Percentiles rank a stretch among this genome's conserved stretches.
Evolutionary conservation across 129 eudicot species (phyloP).

Genomic region (Lactuca sativa): DNA sequence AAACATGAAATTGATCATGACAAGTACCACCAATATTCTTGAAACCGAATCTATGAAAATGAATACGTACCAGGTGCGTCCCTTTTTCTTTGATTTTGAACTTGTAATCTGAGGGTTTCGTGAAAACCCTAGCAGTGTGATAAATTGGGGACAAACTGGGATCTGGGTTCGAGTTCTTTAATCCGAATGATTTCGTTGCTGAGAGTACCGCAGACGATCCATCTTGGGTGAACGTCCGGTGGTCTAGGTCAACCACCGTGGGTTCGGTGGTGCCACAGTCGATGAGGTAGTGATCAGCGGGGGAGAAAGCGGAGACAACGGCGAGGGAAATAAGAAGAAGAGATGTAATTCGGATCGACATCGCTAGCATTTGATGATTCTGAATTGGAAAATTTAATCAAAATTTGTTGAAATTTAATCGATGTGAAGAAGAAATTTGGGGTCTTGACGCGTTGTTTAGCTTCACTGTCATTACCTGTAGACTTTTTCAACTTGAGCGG

Average conservation of each 20-base stretch:
- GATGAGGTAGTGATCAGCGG: constrained; percentile 39
- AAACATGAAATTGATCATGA: constrained; percentile 75
- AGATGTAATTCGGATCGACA: constrained; percentile 14
- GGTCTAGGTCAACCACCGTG: constrained; percentile 33
- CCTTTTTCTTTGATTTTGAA: constrained; percentile 58
- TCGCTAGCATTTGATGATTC: constrained; percentile 27
- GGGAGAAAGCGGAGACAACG: constrained; percentile 34
- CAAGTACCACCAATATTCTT: constrained; percentile 14
- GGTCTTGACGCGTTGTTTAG: constrained; percentile 23
- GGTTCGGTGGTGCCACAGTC: constrained; percentile 38
- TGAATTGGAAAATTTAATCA: constrained; percentile 1
- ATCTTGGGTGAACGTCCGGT: constrained; percentile 66
- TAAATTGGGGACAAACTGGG: constrained; percentile 54
- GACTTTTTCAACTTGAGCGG: constrained; percentile 34
- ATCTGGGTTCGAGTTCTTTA: constrained; percentile 33
- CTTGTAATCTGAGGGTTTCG: constrained; percentile 48
- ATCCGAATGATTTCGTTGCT: constrained; percentile 34
- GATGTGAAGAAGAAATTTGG: constrained; percentile 1
- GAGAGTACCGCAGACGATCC: constrained; percentile 33
- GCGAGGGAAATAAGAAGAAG: constrained; percentile 21
- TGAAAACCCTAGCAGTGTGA: constrained; percentile 63
- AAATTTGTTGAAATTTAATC: constrained; percentile 2
- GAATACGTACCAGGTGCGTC: constrained; percentile 68
- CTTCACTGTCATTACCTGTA: constrained; percentile 17
- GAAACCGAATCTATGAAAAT: constrained; percentile 45